Evolutionary conservation across 2,329 filamentous ascomycete genomes (phyloP).

Genomic region (Colletotrichum melonis): DNA sequence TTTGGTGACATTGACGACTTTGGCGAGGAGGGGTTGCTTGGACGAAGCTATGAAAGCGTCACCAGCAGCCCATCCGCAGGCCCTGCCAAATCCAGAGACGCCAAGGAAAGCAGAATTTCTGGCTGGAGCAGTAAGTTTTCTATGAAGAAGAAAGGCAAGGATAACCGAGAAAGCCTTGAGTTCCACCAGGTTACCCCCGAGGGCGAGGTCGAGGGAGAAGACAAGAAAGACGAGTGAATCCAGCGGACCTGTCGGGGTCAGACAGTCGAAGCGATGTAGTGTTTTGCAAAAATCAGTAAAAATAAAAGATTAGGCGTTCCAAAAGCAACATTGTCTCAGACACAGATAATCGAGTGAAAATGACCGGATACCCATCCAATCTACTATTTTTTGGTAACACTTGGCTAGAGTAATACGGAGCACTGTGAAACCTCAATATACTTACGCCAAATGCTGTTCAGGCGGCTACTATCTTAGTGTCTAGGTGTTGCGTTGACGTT

Average conservation of each 20-base stretch:
- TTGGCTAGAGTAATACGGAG: not conserved
- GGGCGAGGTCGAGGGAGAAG: conserved; percentile 25
- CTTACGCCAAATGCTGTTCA: not conserved
- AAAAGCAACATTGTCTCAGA: not conserved
- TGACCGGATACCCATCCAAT: no score
- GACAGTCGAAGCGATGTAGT: conserved; percentile 8
- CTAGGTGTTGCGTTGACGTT: not conserved
- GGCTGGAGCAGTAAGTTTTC: conserved; percentile 63
- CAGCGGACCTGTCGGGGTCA: not conserved
- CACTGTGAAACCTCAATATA: not conserved
- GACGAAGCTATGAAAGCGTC: conserved; percentile 67
- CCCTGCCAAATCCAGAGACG: conserved; percentile 57
- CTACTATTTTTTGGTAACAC: no score
- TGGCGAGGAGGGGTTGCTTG: conserved; percentile 58
- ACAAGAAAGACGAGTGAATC: conserved; percentile 33
- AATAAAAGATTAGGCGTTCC: conserved; percentile 4
- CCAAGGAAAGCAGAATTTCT: conserved; percentile 61
- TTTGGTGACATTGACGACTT: conserved; percentile 67
- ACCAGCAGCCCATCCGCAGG: conserved; percentile 68
- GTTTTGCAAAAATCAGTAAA: conserved; percentile 6
- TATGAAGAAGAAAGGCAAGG: conserved; percentile 70
- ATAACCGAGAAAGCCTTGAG: conserved; percentile 66
- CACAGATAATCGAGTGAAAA: no score
- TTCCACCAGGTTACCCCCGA: conserved; percentile 49
- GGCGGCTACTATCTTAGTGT: not conserved